These are phyloP conservation scores for Suillus placidus DNA, from an alignment of 768 basidiomycete species.

Conservation along the genomic window DNA sequence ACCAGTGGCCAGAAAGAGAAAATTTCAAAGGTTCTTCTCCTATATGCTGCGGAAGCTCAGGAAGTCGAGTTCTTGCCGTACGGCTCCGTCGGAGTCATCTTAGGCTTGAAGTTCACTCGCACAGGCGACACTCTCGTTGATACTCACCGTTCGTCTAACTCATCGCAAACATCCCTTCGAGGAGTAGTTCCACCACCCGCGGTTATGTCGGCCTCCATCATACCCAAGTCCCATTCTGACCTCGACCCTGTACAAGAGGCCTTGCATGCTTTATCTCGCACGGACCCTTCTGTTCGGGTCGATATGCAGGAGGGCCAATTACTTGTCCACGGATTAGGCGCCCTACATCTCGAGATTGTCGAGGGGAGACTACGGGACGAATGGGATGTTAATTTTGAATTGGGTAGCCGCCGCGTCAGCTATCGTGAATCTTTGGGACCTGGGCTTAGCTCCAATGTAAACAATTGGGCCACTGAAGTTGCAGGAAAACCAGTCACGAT, in stretches of 20 bases:
- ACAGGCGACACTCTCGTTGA: conserved; percentile 86
- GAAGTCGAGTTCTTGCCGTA: conserved; percentile 82
- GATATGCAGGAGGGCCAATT: conserved; percentile 84
- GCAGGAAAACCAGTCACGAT: conserved; percentile 58
- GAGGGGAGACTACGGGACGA: conserved; percentile 80
- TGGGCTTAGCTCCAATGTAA: conserved; percentile 31
- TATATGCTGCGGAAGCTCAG: conserved; percentile 76
- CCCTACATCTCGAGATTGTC: conserved; percentile 87
- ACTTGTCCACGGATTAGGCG: conserved; percentile 81
- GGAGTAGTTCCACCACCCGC: conserved; percentile 79
- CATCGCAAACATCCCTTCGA: conserved; percentile 48
- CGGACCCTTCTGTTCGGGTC: conserved; percentile 85
- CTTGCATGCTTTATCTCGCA: conserved; percentile 70
- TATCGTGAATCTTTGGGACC: conserved; percentile 67
- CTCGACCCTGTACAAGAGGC: conserved; percentile 78
- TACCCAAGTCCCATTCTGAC: conserved; percentile 81
- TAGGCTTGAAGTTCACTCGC: conserved; percentile 81
- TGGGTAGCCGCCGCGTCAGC: conserved; percentile 77
- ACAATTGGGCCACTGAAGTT: conserved; percentile 65
- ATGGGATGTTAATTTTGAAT: conserved; percentile 76
- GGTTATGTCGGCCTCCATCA: conserved; percentile 82
- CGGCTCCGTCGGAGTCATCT: conserved; percentile 82
- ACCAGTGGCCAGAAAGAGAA: conserved; percentile 73
- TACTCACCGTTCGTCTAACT: conserved; percentile 35
- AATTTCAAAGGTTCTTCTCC: conserved; percentile 70